Percentiles rank a stretch among this genome's conserved stretches.
These are phyloP conservation scores for Anacardium occidentale DNA, from an alignment of 345 rosid genomes.

Conservation along the genomic window DNA sequence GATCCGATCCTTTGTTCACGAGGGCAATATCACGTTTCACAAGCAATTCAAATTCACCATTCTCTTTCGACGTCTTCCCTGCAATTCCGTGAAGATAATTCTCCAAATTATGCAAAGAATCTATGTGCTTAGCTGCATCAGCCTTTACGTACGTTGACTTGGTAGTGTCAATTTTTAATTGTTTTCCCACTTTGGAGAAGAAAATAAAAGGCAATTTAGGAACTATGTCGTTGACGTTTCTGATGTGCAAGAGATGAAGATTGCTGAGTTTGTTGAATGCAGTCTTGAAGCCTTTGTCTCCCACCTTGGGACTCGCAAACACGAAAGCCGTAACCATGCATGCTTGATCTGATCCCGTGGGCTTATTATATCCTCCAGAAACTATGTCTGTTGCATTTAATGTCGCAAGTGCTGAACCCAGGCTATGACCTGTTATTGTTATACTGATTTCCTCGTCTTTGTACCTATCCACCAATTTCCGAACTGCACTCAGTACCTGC, in stretches of 20 bases:
- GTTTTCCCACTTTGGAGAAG: slow-evolving; percentile 33
- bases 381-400: slow-evolving; percentile 51
- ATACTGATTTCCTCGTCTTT: slow-evolving; percentile 49
- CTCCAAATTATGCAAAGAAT: slow-evolving; percentile 31
- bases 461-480: slow-evolving; percentile 38
- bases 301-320: slow-evolving; percentile 41
- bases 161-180: slow-evolving; percentile 35
- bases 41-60: slow-evolving; percentile 21
- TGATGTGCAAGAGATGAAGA: slow-evolving; percentile 35
- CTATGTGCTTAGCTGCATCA: not conserved
- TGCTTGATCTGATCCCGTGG: slow-evolving; percentile 4
- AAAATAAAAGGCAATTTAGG: slow-evolving; percentile 21
- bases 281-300: slow-evolving; percentile 34
- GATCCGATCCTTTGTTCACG: slow-evolving; percentile 34
- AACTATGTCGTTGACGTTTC: slow-evolving; percentile 33
- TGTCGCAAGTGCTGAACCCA: slow-evolving; percentile 53
- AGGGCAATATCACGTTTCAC: slow-evolving; percentile 30
- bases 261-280: slow-evolving; percentile 18
- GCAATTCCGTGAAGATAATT: slow-evolving; percentile 46
- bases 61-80: slow-evolving; percentile 20
- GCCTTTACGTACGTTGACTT: slow-evolving; percentile 38
- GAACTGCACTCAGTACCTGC: slow-evolving; percentile 42
- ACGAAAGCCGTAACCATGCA: slow-evolving; percentile 39
- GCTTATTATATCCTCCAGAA: slow-evolving; percentile 33
- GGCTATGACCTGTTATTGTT: slow-evolving; percentile 57